phyloP scores from a whole-genome alignment of 1,284 basidiomycete species.

The Sporisorium reilianum region DNA sequence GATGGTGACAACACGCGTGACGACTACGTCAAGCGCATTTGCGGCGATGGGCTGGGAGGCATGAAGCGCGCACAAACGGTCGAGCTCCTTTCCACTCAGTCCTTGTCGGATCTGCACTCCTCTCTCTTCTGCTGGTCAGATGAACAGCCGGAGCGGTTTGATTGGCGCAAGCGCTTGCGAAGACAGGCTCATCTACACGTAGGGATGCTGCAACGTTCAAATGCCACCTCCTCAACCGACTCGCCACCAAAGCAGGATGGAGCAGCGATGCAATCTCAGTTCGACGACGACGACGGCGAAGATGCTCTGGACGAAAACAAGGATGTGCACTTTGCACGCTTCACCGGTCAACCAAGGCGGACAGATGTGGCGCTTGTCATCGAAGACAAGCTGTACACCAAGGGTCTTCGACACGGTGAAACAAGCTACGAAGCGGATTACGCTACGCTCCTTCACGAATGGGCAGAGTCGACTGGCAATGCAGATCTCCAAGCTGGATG shows the following conservation, averaged over 20 bases:
- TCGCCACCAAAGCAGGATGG: background rate
- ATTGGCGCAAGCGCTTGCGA: conserved; percentile 32
- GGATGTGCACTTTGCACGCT: conserved; percentile 21
- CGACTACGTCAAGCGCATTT: conserved; percentile 44
- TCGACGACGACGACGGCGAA: conserved; percentile 1
- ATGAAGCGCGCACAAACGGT: conserved; percentile 42
- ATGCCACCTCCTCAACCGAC: background rate
- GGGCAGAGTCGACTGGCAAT: conserved; percentile 15
- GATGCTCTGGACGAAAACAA: conserved; percentile 2
- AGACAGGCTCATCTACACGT: background rate
- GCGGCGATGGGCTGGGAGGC: conserved; percentile 40
- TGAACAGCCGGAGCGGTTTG: conserved; percentile 38
- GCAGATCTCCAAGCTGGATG: conserved; percentile 5
- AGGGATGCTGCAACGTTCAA: background rate
- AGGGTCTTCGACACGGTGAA: conserved; percentile 23
- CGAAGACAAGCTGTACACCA: conserved; percentile 36
- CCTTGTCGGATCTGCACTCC: conserved; percentile 18
- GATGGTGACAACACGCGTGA: conserved; percentile 29
- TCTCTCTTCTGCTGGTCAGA: conserved; percentile 48
- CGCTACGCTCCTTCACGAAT: conserved; percentile 20
- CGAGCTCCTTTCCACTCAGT: conserved; percentile 40
- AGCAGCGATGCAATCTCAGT: background rate
- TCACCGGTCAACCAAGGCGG: conserved; percentile 32
- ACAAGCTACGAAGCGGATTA: conserved; percentile 26
- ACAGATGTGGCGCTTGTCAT: conserved; percentile 36